Evolutionary conservation across 1,139 yeast genomes (phyloP), one percentile per base, ranked within the genome.

Genomic region (Saccharomyces hybrid): DNA sequence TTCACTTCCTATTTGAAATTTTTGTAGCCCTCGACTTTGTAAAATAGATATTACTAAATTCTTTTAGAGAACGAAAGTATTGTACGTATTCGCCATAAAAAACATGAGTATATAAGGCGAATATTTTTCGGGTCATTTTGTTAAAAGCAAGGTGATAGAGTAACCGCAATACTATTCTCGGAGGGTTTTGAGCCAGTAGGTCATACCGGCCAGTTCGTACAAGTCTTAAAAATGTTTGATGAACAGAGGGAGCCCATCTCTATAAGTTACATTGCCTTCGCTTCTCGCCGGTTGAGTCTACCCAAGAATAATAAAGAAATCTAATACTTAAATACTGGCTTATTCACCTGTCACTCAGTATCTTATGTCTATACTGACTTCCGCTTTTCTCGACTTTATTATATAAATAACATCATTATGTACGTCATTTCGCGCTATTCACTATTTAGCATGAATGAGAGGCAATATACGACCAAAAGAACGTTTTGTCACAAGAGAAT

Each of bases 11-110:
- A 50, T 50, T 47, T 44, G 46, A 34, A 23, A 41, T 50, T 42
- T 50, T 50, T 28, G 46, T 50, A 50, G 9, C 52, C 34, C 32
- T 29, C 34, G 42, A 26, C 32, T 50, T 50, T 50, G 52, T 50
- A 50, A 50, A 50, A 50, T 50, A 50, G 52, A 50, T 44, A 47
- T 50, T 50, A 44, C 46, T 44, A 50, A 50, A 38, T 42, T 42
- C 42, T 25, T 42, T 25, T 23, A 49, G 34, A 50, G 16, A 26
- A 46, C 28, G 6, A 46, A 46, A 46, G 31, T 27, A 27, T 46
- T 46, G 31, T 26, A 27, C 28, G 47, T 46, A 46, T 25, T 46
- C 28, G 16, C 31, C 47, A 26, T 46, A 46, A 26, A 26, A 25
- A 19, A 27, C n/a, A 13, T 14, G 44, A 38, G 9, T 38, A 16